phyloP scores from a whole-genome alignment of 108 stramenopile genomes.

The Fragilariopsis cylindrus region DNA sequence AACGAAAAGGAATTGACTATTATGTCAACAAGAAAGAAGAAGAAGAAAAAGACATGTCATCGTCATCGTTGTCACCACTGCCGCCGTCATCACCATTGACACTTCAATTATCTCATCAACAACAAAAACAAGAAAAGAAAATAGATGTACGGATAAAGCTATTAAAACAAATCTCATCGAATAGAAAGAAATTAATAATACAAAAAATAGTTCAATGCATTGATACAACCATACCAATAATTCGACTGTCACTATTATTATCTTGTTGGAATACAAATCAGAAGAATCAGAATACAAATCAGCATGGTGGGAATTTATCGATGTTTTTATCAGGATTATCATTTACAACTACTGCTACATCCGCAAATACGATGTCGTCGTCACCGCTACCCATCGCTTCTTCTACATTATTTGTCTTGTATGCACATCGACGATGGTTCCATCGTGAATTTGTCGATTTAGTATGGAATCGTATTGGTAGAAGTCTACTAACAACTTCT shows the following conservation, averaged over 20 bases:
- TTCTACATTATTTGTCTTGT: background rate
- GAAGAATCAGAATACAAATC: background rate
- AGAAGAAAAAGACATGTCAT: background rate
- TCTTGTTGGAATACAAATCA: background rate
- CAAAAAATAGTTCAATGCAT: background rate
- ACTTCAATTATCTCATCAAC: too few species aligned
- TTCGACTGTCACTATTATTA: background rate
- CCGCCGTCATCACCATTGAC: too few species aligned
- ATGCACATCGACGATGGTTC: slow-evolving; percentile 2
- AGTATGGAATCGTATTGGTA: background rate
- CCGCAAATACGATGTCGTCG: too few species aligned
- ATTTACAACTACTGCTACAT: background rate
- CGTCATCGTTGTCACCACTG: background rate
- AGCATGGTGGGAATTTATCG: background rate
- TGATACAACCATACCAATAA: background rate
- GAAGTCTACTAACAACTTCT: background rate
- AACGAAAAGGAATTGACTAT: background rate
- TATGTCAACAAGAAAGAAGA: background rate
- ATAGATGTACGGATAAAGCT: background rate
- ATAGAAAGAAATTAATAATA: background rate
- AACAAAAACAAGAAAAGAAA: too few species aligned
- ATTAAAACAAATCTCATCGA: background rate
- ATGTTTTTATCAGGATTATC: slow-evolving; percentile 5
- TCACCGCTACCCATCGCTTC: background rate
- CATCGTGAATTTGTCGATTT: background rate